Percentiles rank a stretch among this genome's conserved stretches.
phyloP scores from a whole-genome alignment of 768 basidiomycete genomes.

The Boletus pseudopeckii region DNA sequence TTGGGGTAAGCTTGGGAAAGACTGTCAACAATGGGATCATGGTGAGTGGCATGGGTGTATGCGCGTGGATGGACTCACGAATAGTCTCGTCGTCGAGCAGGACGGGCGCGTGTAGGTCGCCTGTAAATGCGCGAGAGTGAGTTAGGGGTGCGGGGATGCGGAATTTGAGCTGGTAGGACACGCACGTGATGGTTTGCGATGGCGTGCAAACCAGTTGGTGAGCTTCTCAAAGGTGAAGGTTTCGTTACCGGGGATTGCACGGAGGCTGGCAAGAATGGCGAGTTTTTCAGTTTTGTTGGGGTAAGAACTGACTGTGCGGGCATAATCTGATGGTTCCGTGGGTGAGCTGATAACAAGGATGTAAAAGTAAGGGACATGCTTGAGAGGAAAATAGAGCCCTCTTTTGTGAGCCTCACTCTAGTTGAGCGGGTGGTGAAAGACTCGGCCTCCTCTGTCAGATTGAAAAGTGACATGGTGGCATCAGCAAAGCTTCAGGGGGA shows the following conservation, averaged over 20 bases:
- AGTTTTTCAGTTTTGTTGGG: conserved; percentile 15
- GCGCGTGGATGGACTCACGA: conserved; percentile 15
- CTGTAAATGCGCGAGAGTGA: not conserved
- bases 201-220: conserved; percentile 20
- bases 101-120: not conserved
- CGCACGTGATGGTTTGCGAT: conserved; percentile 10
- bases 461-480: not conserved
- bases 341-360: not conserved
- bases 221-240: conserved; percentile 15
- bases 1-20: conserved; percentile 25
- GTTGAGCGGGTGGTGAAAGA: not conserved
- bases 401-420: conserved; percentile 1
- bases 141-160: not conserved
- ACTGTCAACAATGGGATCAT: conserved; percentile 7
- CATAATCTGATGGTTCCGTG: conserved; percentile 18
- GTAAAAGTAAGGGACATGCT: not conserved
- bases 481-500: no score
- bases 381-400: conserved; percentile 3
- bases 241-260: conserved; percentile 23
- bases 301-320: conserved; percentile 8
- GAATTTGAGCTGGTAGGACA: no score
- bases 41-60: conserved; percentile 4
- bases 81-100: conserved; percentile 25
- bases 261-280: conserved; percentile 10
- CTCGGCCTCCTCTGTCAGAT: not conserved